Percentiles rank a stretch among this genome's conserved stretches.
These are phyloP conservation scores for Porodaedalea pini DNA, from an alignment of 1,284 basidiomycete genomes.

Conservation along the genomic window DNA sequence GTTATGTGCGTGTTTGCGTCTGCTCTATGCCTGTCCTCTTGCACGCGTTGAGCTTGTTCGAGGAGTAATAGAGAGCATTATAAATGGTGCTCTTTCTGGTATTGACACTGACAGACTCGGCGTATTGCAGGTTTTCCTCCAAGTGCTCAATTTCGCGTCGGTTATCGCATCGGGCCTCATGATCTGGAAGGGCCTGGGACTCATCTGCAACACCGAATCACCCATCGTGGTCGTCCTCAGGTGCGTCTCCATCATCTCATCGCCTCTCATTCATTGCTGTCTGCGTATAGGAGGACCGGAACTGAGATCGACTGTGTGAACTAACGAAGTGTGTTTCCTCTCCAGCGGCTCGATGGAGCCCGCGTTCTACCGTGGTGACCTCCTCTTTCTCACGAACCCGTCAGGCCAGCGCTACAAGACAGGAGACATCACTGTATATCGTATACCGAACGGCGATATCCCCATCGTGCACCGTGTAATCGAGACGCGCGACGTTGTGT, in stretches of 20 bases:
- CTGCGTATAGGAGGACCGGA: neutral
- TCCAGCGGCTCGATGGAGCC: constrained; percentile 63
- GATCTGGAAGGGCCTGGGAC: constrained; percentile 94
- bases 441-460: constrained; percentile 50
- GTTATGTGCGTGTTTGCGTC: constrained; percentile 52
- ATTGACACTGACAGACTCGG: neutral
- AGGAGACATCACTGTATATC: constrained; percentile 68
- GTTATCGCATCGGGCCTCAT: constrained; percentile 92
- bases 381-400: constrained; percentile 59
- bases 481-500: constrained; percentile 42
- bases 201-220: constrained; percentile 71
- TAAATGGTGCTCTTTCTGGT: too few species aligned
- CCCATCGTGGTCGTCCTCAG: constrained; percentile 65
- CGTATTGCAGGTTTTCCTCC: constrained; percentile 66
- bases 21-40: neutral
- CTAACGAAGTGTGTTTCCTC: neutral
- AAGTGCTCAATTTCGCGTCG: constrained; percentile 88
- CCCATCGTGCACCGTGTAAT: constrained; percentile 64
- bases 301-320: too few species aligned
- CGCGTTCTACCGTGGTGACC: constrained; percentile 60
- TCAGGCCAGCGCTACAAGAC: constrained; percentile 43
- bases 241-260: constrained; percentile 27
- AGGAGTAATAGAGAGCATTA: neutral
- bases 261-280: neutral
- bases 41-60: neutral